These are phyloP conservation scores for Colletotrichum melonis DNA, from an alignment of 2,329 filamentous ascomycete species.

Conservation along the genomic window DNA sequence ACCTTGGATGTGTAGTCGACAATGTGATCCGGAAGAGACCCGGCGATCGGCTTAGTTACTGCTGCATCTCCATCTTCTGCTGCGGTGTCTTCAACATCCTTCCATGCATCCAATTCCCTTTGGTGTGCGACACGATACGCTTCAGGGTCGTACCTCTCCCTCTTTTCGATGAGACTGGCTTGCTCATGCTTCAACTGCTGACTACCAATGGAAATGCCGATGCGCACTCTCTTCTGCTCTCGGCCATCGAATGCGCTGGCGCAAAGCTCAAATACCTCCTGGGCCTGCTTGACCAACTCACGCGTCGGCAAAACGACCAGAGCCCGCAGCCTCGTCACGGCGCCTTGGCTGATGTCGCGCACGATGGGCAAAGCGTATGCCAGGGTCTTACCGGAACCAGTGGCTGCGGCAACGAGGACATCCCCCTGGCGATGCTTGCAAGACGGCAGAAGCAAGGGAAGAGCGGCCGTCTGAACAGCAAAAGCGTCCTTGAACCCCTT, in stretches of 20 bases:
- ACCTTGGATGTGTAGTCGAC: constrained; percentile 76
- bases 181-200: constrained; percentile 78
- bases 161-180: constrained; percentile 56
- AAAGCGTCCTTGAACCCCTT: constrained; percentile 79
- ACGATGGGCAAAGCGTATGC: constrained; percentile 91
- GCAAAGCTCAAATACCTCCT: constrained; percentile 81
- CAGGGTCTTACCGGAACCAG: constrained; percentile 94
- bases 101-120: constrained; percentile 49
- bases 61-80: constrained; percentile 57
- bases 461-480: constrained; percentile 81
- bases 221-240: constrained; percentile 74
- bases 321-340: constrained; percentile 76
- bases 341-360: constrained; percentile 75
- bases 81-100: constrained; percentile 53
- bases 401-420: constrained; percentile 90
- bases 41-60: constrained; percentile 36
- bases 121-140: constrained; percentile 61
- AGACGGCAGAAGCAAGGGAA: constrained; percentile 81
- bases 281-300: constrained; percentile 88
- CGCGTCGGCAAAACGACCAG: constrained; percentile 91
- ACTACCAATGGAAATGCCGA: constrained; percentile 86
- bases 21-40: constrained; percentile 69
- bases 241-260: constrained; percentile 68
- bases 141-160: constrained; percentile 72
- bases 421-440: constrained; percentile 75